Conservation (phyloP, 371 early-diverging fungal genomes). For the Lichtheimia hyalospora region DNA sequence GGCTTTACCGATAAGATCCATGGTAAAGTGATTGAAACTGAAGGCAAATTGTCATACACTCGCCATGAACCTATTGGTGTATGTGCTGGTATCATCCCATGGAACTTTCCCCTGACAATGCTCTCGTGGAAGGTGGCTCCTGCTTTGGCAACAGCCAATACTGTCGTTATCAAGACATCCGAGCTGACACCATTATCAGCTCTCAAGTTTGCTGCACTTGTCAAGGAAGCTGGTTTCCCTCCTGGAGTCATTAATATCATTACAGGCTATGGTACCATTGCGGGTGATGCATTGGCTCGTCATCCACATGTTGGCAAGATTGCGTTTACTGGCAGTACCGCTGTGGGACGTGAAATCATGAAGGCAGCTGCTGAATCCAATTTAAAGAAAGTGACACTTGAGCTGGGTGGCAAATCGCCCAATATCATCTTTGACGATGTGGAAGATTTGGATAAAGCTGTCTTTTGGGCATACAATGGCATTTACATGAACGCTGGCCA, state of each 20-base stretch:
- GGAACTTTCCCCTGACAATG: constrained; percentile 83
- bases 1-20: constrained; percentile 82
- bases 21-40: constrained; percentile 48
- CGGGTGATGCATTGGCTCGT: constrained; percentile 35
- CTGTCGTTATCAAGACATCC: constrained; percentile 81
- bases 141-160: constrained; percentile 87
- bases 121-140: constrained; percentile 86
- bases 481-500: constrained; percentile 84
- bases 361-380: constrained; percentile 62
- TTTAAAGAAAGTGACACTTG: constrained; percentile 79
- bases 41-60: constrained; percentile 60
- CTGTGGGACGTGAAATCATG: constrained; percentile 55
- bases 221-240: constrained; percentile 54
- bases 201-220: constrained; percentile 44
- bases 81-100: constrained; percentile 75
- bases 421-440: constrained; percentile 90
- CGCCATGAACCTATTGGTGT: constrained; percentile 82
- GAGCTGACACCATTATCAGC: constrained; percentile 69
- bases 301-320: constrained; percentile 55
- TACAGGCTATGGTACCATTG: constrained; percentile 45
- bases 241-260: constrained; percentile 79
- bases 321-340: constrained; percentile 66
- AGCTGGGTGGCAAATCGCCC: constrained; percentile 88
- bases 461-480: constrained; percentile 68
- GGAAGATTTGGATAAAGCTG: constrained; percentile 72